Base-by-base conservation (phyloP, 202 grass and related monocot genomes). In the Digitaria exilis region DNA sequence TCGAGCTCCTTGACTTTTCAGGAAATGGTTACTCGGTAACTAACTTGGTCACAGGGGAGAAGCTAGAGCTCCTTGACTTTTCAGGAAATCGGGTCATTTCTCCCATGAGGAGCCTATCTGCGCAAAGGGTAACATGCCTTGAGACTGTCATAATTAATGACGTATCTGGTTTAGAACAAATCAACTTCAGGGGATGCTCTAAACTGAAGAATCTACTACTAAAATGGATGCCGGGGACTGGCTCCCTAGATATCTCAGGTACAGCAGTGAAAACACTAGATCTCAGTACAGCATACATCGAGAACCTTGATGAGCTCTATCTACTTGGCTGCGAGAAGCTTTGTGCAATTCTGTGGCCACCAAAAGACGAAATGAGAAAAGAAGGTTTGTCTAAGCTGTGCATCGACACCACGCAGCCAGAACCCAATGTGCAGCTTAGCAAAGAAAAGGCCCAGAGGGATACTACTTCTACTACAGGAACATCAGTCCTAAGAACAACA, bases 261-360 rank as follows among this genome's bases (percentile, higher is more conserved):
- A 87, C 85, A 0, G 0, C 50, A 42, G 51, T 87, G 30, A 76
- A 87, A 76, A 82, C 41, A 18, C n/a, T 87, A 0, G 78, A 87
- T 21, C 78, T 87, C 31, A n/a, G 10, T 24, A 1, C 42, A 39
- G 5, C 43, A 5, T 0, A 0, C 7, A 16, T 7, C 9, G 0
- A 0, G 0, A 0, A 0, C 0, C 72, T 85, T 25, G 0, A 18
- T 8, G 2, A 45, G 31, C 42, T 85, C 17, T 22, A 51, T 7
- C 17, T 85, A 17, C 2, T 79, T 15, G 31, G 17, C 7, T 79
- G 65, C 0, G 0, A 52, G 30, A 69, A 71, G 22, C 75, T 85
- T 16, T 1, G 55, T 63, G 65, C 83, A 71, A 71, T 85, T 21
- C 7, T 71, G 6, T 85, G 83, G 75, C 83, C 75, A 58, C 13